Base-by-base conservation (phyloP, 306 rosid species). In the Rosa multiflora region DNA sequence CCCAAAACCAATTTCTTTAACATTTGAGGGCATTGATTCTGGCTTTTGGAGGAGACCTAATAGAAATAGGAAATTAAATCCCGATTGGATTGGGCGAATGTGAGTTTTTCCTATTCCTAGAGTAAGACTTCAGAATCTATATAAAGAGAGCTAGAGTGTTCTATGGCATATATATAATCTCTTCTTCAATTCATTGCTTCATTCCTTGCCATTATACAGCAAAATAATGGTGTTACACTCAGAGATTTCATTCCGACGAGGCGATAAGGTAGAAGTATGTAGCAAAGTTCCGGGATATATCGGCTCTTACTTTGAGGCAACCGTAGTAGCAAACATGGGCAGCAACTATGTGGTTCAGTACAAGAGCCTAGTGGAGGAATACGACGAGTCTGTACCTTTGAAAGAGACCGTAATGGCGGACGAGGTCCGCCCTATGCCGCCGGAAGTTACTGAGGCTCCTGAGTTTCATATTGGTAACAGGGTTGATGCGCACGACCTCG, bases 351-450 rank as follows among this genome's bases (percentile, higher is more conserved):
- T 66, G 46, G 46, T 66, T 37, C 46, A 15, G 70, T 66, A 66
- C 70, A 66, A 66, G 46, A 66, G 15, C 11, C 44, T 66, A 18
- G 70, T 66, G 5, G 70, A 66, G 21, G 70, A 66, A 66, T 37
- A 15, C 10, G 46, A 66, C 46, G 21, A 66, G 11, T 66, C 46
- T 35, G 2, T 15, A 66, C 46, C 70, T 14, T 37, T 35, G 70
- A 37, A 37, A 66, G 70, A 66, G 70, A 35, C 46, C 1, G 21
- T 66, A 2, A 66, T 66, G 70, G 70, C 21, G 2, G 70, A 66
- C 20, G 70, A 66, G 70, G 70, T 66, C 44, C 44, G 44, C 0
- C 46, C 70, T 35, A 0, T 35, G 46, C 70, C 47, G 70, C 70
- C 70, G 70, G 44, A 66, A 17, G 40, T 66, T 8, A 15, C 21